Conservation (phyloP, 305 asterid genomes). For the Fraxinus xanthoxyloides region DNA sequence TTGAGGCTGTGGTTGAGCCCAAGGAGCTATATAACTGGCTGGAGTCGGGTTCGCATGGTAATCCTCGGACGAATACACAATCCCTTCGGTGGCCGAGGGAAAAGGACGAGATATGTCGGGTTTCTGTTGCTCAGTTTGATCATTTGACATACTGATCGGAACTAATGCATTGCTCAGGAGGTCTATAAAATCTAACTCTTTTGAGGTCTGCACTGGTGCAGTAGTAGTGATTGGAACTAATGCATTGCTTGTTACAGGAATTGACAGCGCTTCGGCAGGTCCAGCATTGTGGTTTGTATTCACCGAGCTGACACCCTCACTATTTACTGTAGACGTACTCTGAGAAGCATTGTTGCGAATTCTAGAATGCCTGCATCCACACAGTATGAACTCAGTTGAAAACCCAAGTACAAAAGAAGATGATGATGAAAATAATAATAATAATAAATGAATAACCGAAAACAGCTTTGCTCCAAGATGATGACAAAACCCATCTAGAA, state of each 20-base stretch:
- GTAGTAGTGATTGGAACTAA: conserved; percentile 50
- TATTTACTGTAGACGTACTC: conserved; percentile 25
- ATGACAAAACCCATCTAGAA: background rate
- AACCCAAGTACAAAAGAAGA: background rate
- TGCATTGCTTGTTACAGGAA: conserved; percentile 52
- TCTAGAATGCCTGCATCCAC: conserved; percentile 69
- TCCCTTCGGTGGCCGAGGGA: conserved; percentile 30
- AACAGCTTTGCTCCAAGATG: background rate
- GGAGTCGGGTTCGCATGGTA: conserved; percentile 40
- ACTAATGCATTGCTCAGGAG: conserved; percentile 70
- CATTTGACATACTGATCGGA: conserved; percentile 37
- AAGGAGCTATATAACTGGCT: conserved; percentile 70
- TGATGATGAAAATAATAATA: background rate
- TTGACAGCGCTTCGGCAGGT: conserved; percentile 32
- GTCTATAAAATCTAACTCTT: conserved; percentile 79
- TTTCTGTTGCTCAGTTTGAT: conserved; percentile 32
- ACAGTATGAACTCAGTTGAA: background rate
- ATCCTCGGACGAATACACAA: conserved; percentile 38
- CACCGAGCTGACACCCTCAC: conserved; percentile 19
- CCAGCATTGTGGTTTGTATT: conserved; percentile 15
- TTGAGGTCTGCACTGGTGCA: conserved; percentile 41
- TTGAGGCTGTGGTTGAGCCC: conserved; percentile 68
- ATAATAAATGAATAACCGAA: background rate
- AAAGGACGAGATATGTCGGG: conserved; percentile 13
- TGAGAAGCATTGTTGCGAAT: conserved; percentile 30